Evolutionary conservation across 371 early-diverging fungal species (phyloP), one percentile per base, ranked within the genome.

Genomic region (Massospora cicadina): DNA sequence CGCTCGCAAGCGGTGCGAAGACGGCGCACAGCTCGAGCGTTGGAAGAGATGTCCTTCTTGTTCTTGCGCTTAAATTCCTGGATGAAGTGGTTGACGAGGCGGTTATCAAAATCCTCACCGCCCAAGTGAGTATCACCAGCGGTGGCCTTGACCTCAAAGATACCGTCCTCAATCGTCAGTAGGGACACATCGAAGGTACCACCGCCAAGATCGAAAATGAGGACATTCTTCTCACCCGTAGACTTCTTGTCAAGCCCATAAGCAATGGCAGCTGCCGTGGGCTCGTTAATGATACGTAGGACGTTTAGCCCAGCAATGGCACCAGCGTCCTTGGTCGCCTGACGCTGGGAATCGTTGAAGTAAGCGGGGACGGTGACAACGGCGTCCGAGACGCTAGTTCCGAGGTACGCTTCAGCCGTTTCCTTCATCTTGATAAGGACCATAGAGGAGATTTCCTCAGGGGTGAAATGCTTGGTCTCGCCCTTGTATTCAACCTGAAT

Each of bases 341-440:
- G 85, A 70, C 88, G 79, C 70, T 90, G 90, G 61, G 79, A 82
- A 69, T 89, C 87, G 66, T 79, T 81, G 79, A 95, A 95, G 81
- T 93, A 93, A 70, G 94, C 97, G 66, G 98, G 97, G 67, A 98
- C 92, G 62, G 98, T 96, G 74, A 97, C 86, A 69, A 98, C 98
- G 69, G 94, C 93, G 76, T 91, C 81, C 69, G 69, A 84, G 74
- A 97, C 89, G 71, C 79, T 78, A 77, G 80, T 85, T 70, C 93
- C 93, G 70, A 98, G 87, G 77, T 91, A 93, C 55, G 92, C 88
- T 77, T 98, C 95, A 64, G 93, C 96, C 65, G 87, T 91, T 74
- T 93, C 92, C 81, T 90, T 93, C 91, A 98, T 87, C 80, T 96
- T 93, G 71, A 83, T 82, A 55, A 98, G 84, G 27, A 99, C 89